Base-by-base conservation (phyloP, 805 yeast genomes). In the Clavispora carvajalis region DNA sequence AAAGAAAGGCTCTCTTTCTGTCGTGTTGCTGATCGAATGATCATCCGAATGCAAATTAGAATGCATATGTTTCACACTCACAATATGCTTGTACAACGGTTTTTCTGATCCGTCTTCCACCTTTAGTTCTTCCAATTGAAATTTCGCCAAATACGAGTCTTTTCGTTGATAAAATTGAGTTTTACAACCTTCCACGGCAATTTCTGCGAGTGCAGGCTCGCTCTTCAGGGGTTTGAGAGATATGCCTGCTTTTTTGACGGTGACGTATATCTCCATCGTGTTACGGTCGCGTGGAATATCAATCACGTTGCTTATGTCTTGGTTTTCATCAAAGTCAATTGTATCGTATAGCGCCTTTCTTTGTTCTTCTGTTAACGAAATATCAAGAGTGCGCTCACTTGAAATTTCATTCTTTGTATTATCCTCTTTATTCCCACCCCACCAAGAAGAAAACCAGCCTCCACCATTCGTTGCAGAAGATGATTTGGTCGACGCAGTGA, bases 301-400 rank as follows among this genome's bases (percentile, higher is more conserved):
- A 6, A 80, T 63, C 1, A 82, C 65, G 16, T 12, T 28, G 1
- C 71, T 53, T 1, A 75, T 40, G 1, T 67, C 67, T 36, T 74
- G 69, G 16, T 70, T 62, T 46, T 90, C 96, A 51, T 90, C 86
- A 51, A 82, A 90, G 47, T 90, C 99, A 48, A 93, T 90, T 0
- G 97, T 95, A 45, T 87, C 95, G 55, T 88, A 90, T 16, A 93
- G 69, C 44, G 95, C 99, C 55, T 87, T 74, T 47, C 86, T 74
- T 55, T 93, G 96, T 49, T 89, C 95, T 11, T 87, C 95, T 0
- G 93, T 78, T 58, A 93, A 51, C 22, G 52, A 52, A 25, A 69
- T 47, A 35, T 61, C 61, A 24, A 56, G 39, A 3, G 57, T 47
- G 2, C 52, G 56, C 6, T 52, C 75, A 15, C 34, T 44, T 6